Base-by-base conservation (phyloP, 441 rosid genomes). In the Erodium texanum region DNA sequence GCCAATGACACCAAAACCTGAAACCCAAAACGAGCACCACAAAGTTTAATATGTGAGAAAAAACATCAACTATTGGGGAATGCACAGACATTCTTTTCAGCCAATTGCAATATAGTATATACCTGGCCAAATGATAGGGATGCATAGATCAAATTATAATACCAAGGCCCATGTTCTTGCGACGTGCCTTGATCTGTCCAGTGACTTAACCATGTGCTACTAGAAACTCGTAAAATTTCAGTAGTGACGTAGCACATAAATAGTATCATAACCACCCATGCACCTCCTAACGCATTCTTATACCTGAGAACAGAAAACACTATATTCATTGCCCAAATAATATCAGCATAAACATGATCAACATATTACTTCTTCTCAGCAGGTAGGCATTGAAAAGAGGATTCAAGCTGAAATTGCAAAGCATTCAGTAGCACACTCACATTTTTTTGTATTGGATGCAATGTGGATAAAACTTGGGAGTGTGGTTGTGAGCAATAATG, bases 161-260 rank as follows among this genome's bases (percentile, higher is more conserved):
- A 89, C 58, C 82, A 70, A 61, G 98, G 88, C 62, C 89, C 92
- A 71, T 88, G 87, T 15, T 27, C 76, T 77, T 75, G 79, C 24
- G 76, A 67, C 75, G 83, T 62, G 70, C 87, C 85, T 82, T 84
- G 92, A 84, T 88, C 89, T 38, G 99, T 93, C 99, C 99, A 96
- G 69, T 74, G 77, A 79, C 99, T 96, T 85, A 93, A 81, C 99
- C 99, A 96, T 14, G 92, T 93, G 80, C 99, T 96, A 73, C 94
- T 85, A 70, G 93, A 88, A 80, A 96, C 85, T 74, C 99, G 83
- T 66, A 96, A 82, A 70, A 77, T 77, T 88, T 96, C 99, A 36
- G 97, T 85, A 48, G 77, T 24, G 68, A 89, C 52, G 65, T 88
- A 93, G 85, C 98, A 96, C 64, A 74, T 43, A 66, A 96, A 83